phyloP scores from a whole-genome alignment of 768 basidiomycete species.

The Cystobasidium onofrii region DNA sequence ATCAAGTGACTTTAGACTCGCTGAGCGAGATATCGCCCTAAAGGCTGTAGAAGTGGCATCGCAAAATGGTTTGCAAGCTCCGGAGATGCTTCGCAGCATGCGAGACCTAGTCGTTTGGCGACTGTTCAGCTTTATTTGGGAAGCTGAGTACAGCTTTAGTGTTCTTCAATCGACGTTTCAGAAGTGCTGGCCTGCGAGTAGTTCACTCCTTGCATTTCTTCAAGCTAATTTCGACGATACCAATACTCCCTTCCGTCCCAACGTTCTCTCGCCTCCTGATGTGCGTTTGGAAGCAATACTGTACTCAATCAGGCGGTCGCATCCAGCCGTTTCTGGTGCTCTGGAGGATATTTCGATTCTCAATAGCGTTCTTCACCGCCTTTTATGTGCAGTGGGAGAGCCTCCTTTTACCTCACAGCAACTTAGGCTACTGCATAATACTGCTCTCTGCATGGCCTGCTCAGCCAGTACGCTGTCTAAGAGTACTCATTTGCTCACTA shows the following conservation, averaged over 20 bases:
- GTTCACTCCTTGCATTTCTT: not conserved
- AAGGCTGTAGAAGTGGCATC: constrained; percentile 3
- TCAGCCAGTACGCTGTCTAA: not conserved
- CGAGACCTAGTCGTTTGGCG: constrained; percentile 12
- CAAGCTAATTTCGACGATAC: constrained; percentile 43
- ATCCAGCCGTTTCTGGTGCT: not conserved
- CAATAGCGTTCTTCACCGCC: constrained; percentile 7
- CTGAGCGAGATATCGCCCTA: not conserved
- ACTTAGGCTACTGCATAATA: constrained; percentile 15
- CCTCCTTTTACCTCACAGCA: constrained; percentile 16
- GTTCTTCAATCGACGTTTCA: not conserved
- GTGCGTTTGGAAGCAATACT: not conserved
- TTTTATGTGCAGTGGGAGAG: not conserved
- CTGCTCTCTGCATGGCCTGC: not conserved
- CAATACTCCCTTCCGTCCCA: not conserved
- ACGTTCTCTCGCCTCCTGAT: constrained; percentile 4
- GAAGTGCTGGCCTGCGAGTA: constrained; percentile 32
- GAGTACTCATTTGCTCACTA: not conserved
- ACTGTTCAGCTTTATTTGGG: constrained; percentile 26
- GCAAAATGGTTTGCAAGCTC: not conserved
- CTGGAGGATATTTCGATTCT: not conserved
- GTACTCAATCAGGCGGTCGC: not conserved
- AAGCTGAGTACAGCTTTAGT: not conserved
- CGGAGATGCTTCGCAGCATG: not conserved
- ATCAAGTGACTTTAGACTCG: not conserved